Evolutionary conservation across 2,329 filamentous ascomycete species (phyloP).

Genomic region (Fusarium sp.): DNA sequence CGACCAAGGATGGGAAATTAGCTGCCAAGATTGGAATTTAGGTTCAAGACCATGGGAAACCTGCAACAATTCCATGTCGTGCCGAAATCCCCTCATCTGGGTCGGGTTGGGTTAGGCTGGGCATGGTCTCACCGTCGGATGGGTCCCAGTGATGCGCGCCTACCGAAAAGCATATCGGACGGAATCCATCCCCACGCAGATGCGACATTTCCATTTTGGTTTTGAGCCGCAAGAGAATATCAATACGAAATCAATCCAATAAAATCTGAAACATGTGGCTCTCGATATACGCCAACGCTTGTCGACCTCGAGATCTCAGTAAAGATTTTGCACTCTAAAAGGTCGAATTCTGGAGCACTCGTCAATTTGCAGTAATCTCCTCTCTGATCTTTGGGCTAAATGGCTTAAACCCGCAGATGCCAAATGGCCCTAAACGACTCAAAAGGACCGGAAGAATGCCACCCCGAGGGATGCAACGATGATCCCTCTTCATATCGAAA

Average conservation of each 20-base stretch:
- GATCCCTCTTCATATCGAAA: slow-evolving; percentile 23
- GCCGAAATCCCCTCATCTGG: slow-evolving; percentile 10
- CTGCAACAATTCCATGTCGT: slow-evolving; percentile 34
- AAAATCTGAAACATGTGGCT: slow-evolving; percentile 15
- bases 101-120: background rate
- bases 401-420: background rate
- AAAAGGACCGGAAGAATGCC: slow-evolving; percentile 26
- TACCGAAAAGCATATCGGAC: slow-evolving; percentile 33
- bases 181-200: slow-evolving; percentile 26
- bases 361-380: slow-evolving; percentile 6
- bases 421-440: background rate
- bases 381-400: slow-evolving; percentile 3
- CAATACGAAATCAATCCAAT: background rate
- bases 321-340: background rate
- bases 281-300: slow-evolving; percentile 29
- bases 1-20: slow-evolving; percentile 28
- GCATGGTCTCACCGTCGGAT: background rate
- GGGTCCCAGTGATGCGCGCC: slow-evolving; percentile 26
- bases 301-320: slow-evolving; percentile 20
- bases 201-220: slow-evolving; percentile 2
- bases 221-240: slow-evolving; percentile 30
- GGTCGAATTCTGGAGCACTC: background rate
- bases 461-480: slow-evolving; percentile 17
- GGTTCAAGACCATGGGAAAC: slow-evolving; percentile 30
- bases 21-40: slow-evolving; percentile 20